Evolutionary conservation across 345 rosid species (phyloP), one percentile per base, ranked within the genome.

Genomic region (Camelina hispida): DNA sequence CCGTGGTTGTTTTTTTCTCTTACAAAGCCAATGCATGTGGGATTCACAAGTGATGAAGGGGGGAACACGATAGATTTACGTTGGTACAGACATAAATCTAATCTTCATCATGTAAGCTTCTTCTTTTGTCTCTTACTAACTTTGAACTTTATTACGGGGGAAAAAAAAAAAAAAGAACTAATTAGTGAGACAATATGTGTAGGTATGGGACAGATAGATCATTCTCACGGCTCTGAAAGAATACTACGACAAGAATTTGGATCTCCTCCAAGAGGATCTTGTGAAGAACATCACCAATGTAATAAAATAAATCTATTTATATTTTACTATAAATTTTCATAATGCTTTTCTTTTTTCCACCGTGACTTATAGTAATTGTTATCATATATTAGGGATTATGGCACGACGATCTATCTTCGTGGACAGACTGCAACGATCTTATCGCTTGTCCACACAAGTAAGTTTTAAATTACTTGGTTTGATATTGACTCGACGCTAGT

Each of bases 201-300:
- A 93, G 97, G 96, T 94, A 22, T 94, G 97, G 98, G 97, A 94
- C 15, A 89, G 95, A 83, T 96, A 94, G 80, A 90, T 94, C 43
- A 82, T 94, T 43, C 91, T 87, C 2, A 84, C 90, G 53, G 93
- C 98, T 72, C 79, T 87, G 1, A 76, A 81, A 55, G 96, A 91
- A 60, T 88, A 82, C 81, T 87, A 94, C 13, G 89, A 84, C 15
- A 87, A 90, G 47, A 84, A 94, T 80, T 72, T 86, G 88, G 87
- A 83, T 68, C 89, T 84, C 61, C 96, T 89, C 70, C 89, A 84
- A 69, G 69, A 85, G 75, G 85, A 88, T 76, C 85, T 91, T 4
- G 87, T 78, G 46, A 77, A 80, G 20, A 91, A 94, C 85, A 79
- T 87, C 78, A 91, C 97, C 22, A 83, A 85, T 73, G 98, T 94